Evolutionary conservation across 805 yeast species (phyloP), one percentile per base, ranked within the genome.

Genomic region (Geotrichum ghanense): DNA sequence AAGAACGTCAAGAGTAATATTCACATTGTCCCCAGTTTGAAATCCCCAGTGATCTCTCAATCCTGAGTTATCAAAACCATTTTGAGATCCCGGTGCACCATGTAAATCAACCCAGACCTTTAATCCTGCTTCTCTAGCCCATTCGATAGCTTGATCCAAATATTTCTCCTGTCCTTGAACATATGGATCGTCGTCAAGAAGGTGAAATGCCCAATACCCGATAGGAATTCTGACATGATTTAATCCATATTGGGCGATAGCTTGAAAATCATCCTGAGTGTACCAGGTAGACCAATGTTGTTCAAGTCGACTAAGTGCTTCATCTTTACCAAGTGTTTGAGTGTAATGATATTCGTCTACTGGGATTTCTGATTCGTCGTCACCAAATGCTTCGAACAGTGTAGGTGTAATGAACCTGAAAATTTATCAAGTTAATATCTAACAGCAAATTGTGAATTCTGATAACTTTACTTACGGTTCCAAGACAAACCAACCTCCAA

Each of bases 81-180:
- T 89, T 64, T 89, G 97, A 20, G 95, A 83, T 20, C 96, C 97
- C 26, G 95, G 94, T n/a, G 83, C 95, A 51, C 97, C 97, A 62
- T 89, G 97, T 58, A 89, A 66, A 63, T 90, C 97, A 41, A 89
- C 73, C 96, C 95, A 87, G 22, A 78, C 95, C 59, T 80, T 79
- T 52, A 89, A 59, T 37, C 71, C 73, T 53, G 79, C 58, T 17
- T 69, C 66, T 43, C 75, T 63, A 40, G 85, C 78, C 96, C 96
- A 90, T 16, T 60, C 72, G 39, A 89, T 66, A 14, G 95, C 95
- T 58, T 73, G 66, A 57, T 85, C 94, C 45, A 89, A 66, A 63
- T 83, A 85, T 7, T 66, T 61, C 49, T 67, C 75, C 64, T 84
- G 95, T 25, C 97, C 97, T 58, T 74, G 78, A 25, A 87, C 92